phyloP scores from a whole-genome alignment of 108 stramenopile genomes.

The Seminavis robusta region DNA sequence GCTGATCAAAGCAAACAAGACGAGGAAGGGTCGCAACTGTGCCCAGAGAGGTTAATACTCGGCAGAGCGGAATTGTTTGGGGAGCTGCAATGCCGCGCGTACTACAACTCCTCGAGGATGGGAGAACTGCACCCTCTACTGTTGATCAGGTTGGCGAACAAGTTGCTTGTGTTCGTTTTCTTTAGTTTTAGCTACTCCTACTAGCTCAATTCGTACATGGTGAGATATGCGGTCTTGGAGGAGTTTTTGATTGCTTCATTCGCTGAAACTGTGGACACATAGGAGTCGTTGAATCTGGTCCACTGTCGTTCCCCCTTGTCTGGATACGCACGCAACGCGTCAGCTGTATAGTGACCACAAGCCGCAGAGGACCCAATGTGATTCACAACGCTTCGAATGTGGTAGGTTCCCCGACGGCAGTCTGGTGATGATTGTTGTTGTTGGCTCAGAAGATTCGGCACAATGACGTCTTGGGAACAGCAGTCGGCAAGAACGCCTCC shows the following conservation, averaged over 20 bases:
- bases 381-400: constrained; percentile 46
- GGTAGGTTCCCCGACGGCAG: constrained; percentile 16
- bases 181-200: too few relatives aligned
- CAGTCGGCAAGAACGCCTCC: constrained; percentile 25
- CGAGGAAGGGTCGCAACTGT: too few relatives aligned
- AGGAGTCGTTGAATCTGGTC: constrained; percentile 52
- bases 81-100: too few relatives aligned
- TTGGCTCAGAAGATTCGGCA: too few relatives aligned
- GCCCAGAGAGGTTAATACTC: too few relatives aligned
- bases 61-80: too few relatives aligned
- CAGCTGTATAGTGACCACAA: constrained; percentile 60
- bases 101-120: too few relatives aligned
- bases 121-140: too few relatives aligned
- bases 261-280: constrained; percentile 26
- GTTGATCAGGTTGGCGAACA: too few relatives aligned
- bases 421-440: background rate
- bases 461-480: constrained; percentile 4
- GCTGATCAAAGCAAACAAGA: too few relatives aligned
- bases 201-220: constrained; percentile 34
- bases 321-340: constrained; percentile 28
- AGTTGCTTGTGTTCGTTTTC: too few relatives aligned
- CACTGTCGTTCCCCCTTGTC: constrained; percentile 19
- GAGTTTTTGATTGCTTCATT: constrained; percentile 24
- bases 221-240: constrained; percentile 47
- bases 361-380: constrained; percentile 47